Evolutionary conservation across 371 early-diverging fungal genomes (phyloP).

Genomic region (Nematocida displodere): DNA sequence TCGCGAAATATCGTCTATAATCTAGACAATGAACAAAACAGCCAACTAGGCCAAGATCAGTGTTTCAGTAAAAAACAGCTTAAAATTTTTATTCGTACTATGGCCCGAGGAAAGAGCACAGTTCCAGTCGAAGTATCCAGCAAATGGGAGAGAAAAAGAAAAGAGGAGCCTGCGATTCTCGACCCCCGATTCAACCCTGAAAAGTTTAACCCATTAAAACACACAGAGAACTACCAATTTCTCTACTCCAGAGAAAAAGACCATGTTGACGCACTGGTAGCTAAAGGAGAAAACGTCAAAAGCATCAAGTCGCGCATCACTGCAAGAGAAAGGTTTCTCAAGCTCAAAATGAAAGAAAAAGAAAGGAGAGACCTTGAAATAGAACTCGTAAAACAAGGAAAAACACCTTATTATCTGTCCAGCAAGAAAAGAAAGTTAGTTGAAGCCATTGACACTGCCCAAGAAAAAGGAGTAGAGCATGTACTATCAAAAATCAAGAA

Average conservation of each 20-base stretch:
- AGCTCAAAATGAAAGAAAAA: constrained; percentile 13
- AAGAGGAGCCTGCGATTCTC: not conserved
- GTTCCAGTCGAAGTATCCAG: constrained; percentile 34
- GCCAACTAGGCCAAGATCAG: too few species aligned
- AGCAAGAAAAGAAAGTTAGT: not conserved
- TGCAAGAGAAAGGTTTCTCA: constrained; percentile 15
- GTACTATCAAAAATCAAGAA: constrained; percentile 17
- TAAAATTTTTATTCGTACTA: not conserved
- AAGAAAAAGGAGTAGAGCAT: constrained; percentile 37
- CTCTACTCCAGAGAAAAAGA: constrained; percentile 37
- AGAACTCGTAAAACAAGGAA: constrained; percentile 37
- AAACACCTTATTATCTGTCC: constrained; percentile 41
- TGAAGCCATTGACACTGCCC: constrained; percentile 23
- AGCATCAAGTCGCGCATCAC: not conserved
- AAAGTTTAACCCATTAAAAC: not conserved
- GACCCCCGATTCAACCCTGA: constrained; percentile 30
- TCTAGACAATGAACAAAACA: too few species aligned
- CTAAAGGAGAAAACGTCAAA: constrained; percentile 21
- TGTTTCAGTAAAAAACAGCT: too few species aligned
- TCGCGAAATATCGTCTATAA: too few species aligned
- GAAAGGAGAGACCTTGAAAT: constrained; percentile 17
- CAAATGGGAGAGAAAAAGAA: not conserved
- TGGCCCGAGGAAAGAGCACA: not conserved
- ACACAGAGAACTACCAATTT: constrained; percentile 11
- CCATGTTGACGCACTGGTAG: not conserved